Evolutionary conservation across 2,329 filamentous ascomycete genomes (phyloP).

Genomic region (Colletotrichum tropicicola): DNA sequence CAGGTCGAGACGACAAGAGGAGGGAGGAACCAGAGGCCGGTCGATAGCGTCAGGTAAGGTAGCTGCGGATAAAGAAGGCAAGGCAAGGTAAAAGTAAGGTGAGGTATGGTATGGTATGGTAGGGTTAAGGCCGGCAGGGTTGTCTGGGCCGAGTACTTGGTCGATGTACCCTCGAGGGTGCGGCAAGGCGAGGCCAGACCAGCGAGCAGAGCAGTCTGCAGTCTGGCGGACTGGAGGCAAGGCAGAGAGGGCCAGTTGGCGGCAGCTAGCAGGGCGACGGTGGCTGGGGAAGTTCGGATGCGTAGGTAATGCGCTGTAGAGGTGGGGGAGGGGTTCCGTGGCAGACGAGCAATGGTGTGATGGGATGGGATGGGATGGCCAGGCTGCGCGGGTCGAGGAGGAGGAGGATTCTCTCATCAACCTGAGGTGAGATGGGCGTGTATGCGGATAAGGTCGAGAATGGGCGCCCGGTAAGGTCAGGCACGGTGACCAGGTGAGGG

Average conservation of each 20-base stretch:
- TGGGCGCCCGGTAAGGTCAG: no score
- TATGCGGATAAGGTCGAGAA: no score
- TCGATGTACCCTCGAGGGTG: background rate
- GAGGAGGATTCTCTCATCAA: conserved; percentile 4
- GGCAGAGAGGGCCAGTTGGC: background rate
- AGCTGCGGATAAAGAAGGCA: conserved; percentile 18
- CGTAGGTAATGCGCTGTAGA: conserved; percentile 7
- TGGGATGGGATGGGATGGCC: conserved; percentile 19
- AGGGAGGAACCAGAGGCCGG: conserved; percentile 13
- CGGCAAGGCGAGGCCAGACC: no score
- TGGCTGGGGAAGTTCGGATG: conserved; percentile 28
- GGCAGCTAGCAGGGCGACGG: background rate
- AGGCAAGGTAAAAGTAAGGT: background rate
- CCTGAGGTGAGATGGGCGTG: conserved; percentile 23
- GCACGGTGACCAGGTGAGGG: no score
- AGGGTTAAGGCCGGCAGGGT: conserved; percentile 2
- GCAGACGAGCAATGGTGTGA: conserved; percentile 27
- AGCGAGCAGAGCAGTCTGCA: no score
- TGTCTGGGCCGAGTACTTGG: no score
- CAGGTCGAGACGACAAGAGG: conserved; percentile 15
- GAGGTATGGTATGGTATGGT: background rate
- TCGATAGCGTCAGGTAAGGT: conserved; percentile 16
- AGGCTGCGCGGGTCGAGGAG: background rate
- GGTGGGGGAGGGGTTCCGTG: conserved; percentile 26
- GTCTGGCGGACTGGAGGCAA: no score